Conservation (phyloP, 768 basidiomycete species). For the Lactarius pseudohatsudake region DNA sequence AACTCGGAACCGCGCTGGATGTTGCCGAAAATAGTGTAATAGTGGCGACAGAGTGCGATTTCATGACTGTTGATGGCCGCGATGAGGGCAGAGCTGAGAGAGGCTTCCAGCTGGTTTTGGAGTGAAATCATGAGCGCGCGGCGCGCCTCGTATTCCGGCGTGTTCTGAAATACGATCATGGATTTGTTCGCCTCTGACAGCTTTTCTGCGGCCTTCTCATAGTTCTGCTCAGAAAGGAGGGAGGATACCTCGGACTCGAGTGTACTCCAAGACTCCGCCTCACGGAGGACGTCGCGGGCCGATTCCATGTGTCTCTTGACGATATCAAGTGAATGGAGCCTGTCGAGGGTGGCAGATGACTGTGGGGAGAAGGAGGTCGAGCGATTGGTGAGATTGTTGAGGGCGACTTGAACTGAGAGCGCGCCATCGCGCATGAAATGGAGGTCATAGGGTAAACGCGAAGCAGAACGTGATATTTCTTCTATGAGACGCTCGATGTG, state of each 20-base stretch:
- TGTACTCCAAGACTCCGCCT: slow-evolving; percentile 96
- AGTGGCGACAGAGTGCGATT: slow-evolving; percentile 67
- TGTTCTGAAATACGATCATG: slow-evolving; percentile 92
- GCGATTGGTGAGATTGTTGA: slow-evolving; percentile 60
- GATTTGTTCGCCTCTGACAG: slow-evolving; percentile 85
- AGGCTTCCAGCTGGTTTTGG: slow-evolving; percentile 94
- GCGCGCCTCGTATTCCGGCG: slow-evolving; percentile 85
- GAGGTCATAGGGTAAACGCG: slow-evolving; percentile 90
- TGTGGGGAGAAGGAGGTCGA: slow-evolving; percentile 54
- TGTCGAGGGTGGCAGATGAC: slow-evolving; percentile 69
- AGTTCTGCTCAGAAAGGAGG: slow-evolving; percentile 75
- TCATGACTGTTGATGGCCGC: slow-evolving; percentile 83
- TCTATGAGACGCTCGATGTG: slow-evolving; percentile 87
- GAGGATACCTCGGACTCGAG: slow-evolving; percentile 90
- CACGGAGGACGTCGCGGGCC: slow-evolving; percentile 82
- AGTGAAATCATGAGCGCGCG: slow-evolving; percentile 85
- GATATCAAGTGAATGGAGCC: slow-evolving; percentile 77
- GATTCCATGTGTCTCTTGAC: slow-evolving; percentile 87
- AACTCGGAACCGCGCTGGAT: slow-evolving; percentile 94
- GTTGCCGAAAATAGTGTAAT: slow-evolving; percentile 83
- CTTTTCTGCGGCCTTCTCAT: slow-evolving; percentile 88
- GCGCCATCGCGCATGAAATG: slow-evolving; percentile 97
- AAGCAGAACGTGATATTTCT: slow-evolving; percentile 88
- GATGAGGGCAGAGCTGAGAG: slow-evolving; percentile 86
- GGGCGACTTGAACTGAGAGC: slow-evolving; percentile 63